phyloP scores from a whole-genome alignment of 768 basidiomycete genomes.

The Kwoniella newhampshirensis region DNA sequence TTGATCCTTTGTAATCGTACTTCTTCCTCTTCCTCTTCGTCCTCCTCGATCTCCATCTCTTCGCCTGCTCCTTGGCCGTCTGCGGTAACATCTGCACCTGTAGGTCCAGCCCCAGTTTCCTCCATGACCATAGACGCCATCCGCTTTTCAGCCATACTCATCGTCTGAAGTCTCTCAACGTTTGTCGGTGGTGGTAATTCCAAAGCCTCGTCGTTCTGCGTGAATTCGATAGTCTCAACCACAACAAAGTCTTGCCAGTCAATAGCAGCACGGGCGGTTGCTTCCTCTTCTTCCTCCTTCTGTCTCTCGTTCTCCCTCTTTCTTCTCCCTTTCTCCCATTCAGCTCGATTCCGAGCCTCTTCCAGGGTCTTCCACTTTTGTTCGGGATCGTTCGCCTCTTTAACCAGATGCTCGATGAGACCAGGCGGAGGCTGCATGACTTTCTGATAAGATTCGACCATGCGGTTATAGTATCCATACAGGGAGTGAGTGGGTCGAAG shows the following conservation, averaged over 20 bases:
- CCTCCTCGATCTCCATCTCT: conserved; percentile 75
- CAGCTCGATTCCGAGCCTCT: conserved; percentile 71
- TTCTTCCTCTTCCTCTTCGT: conserved; percentile 64
- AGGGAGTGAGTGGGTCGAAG: conserved; percentile 92
- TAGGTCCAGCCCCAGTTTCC: conserved; percentile 85
- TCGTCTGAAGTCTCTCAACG: conserved; percentile 88
- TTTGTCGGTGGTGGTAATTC: conserved; percentile 97
- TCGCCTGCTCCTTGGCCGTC: conserved; percentile 53
- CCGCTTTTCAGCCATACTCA: conserved; percentile 94
- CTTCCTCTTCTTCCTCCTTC: conserved; percentile 89
- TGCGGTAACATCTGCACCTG: conserved; percentile 56
- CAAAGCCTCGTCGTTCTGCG: conserved; percentile 71
- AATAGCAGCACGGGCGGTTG: conserved; percentile 92
- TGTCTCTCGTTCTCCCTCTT: conserved; percentile 81
- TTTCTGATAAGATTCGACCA: conserved; percentile 94
- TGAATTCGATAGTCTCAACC: conserved; percentile 84
- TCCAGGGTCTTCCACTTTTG: conserved; percentile 78
- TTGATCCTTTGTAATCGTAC: conserved; percentile 59
- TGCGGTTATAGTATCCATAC: conserved; percentile 92
- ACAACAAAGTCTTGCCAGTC: conserved; percentile 99
- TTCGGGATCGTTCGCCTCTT: conserved; percentile 61
- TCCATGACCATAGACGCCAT: conserved; percentile 99
- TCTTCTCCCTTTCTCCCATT: conserved; percentile 80
- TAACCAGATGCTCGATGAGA: conserved; percentile 67
- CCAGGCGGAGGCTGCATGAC: conserved; percentile 81